Evolutionary conservation across 192 early-diverging fungal species (phyloP), one percentile per base, ranked within the genome.

Genomic region (Coemansia sp.): DNA sequence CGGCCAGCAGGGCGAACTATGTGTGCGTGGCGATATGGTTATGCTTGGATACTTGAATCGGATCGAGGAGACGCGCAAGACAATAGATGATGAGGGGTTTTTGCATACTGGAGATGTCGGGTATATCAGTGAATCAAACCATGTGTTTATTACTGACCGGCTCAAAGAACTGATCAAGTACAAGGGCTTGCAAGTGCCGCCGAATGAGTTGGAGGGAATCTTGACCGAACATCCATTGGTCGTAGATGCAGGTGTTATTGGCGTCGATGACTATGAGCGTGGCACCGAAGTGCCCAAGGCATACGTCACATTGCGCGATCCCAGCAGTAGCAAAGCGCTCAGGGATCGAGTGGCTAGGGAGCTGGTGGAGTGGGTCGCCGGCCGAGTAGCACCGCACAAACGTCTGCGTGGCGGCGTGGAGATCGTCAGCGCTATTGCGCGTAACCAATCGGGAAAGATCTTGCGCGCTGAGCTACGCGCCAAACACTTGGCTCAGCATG

Each of bases 151-250:
- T 40, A 80, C 88, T 16, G 91, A 90, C 71, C 89, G 96, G 7
- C 67, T 92, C 24, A 97, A 96, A 84, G 93, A 95, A 66, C 87
- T 97, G 49, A 96, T 96, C 81, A 98, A 98, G 74, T 96, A 94
- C 89, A 96, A 97, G 72, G 88, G 90, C 0, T 74, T 87, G 69
- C 86, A 88, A 78, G 91, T 98, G 6, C 85, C 94, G 0, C 94
- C 95, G 1, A 92, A 94, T 6, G 94, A 98, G 75, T 75, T 98
- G 5, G 96, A 96, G 68, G 88, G 87, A 12, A 43, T 91, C 52
- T 69, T 96, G 67, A 61, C 93, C 12, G 73, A 86, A 8, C 91
- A 96, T 63, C 89, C 88, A 1, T 36, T 44, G 13, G 81, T 98
- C 41, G 73, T 80, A 9, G 92, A 93, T 66, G 87, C 86, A 3